Conservation (phyloP, 2,329 filamentous ascomycete species). For the Daldinia sp. region DNA sequence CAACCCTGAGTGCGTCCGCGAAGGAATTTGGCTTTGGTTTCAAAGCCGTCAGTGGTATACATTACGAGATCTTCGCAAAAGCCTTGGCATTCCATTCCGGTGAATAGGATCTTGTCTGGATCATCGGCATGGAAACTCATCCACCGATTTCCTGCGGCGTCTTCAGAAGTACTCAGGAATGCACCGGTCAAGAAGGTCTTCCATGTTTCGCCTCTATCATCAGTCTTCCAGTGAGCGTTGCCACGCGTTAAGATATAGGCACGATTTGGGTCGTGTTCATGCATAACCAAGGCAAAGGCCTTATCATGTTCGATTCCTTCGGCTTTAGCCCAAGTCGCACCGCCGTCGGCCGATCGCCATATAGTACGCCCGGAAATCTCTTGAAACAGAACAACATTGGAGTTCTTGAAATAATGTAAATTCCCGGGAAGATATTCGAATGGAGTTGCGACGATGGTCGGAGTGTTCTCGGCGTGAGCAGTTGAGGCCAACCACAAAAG, state of each 20-base stretch:
- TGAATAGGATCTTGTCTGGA: conserved; percentile 86
- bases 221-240: conserved; percentile 83
- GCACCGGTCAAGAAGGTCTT: conserved; percentile 74
- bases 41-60: conserved; percentile 91
- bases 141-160: conserved; percentile 55
- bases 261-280: conserved; percentile 80
- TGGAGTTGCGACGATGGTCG: conserved; percentile 71
- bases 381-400: conserved; percentile 82
- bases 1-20: conserved; percentile 79
- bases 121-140: conserved; percentile 87
- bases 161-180: conserved; percentile 66
- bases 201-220: conserved; percentile 87
- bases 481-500: conserved; percentile 49
- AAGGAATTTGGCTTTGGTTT: conserved; percentile 72
- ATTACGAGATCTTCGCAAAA: conserved; percentile 72
- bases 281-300: conserved; percentile 75
- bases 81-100: conserved; percentile 76
- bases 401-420: conserved; percentile 92
- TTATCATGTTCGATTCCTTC: conserved; percentile 73
- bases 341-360: conserved; percentile 84
- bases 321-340: conserved; percentile 78
- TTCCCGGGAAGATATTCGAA: conserved; percentile 76
- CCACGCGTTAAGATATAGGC: conserved; percentile 82
- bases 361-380: conserved; percentile 74
- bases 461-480: conserved; percentile 69